phyloP scores from a whole-genome alignment of 352 stramenopile genomes.

The Globisporangium emineosum region DNA sequence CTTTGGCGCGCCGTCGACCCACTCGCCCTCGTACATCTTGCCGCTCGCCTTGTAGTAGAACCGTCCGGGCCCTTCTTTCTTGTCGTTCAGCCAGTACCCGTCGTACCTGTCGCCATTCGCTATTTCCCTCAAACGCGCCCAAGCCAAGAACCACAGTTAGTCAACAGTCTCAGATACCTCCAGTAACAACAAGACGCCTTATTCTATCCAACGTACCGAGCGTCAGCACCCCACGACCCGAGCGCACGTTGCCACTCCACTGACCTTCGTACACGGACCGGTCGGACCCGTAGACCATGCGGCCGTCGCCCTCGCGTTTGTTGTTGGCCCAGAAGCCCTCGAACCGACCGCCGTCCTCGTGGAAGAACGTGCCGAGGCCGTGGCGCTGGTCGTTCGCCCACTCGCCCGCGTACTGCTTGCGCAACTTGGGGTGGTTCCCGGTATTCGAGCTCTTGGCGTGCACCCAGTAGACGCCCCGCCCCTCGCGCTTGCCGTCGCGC shows the following conservation, averaged over 20 bases:
- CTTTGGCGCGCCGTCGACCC: constrained; percentile 70
- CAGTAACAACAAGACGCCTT: background rate
- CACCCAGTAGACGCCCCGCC: constrained; percentile 80
- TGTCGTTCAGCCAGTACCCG: constrained; percentile 83
- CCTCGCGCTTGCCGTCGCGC: constrained; percentile 74
- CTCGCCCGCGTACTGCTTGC: constrained; percentile 85
- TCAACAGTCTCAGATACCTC: background rate
- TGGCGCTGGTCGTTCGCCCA: constrained; percentile 73
- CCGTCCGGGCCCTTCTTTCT: constrained; percentile 83
- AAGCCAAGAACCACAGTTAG: background rate
- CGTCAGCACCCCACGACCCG: constrained; percentile 57
- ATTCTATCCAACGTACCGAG: constrained; percentile 38
- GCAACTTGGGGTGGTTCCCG: constrained; percentile 48
- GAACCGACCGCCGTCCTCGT: constrained; percentile 78
- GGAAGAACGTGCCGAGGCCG: constrained; percentile 80
- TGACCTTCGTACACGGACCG: constrained; percentile 87
- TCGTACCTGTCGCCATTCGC: constrained; percentile 87
- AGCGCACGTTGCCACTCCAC: constrained; percentile 74
- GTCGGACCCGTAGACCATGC: constrained; percentile 79
- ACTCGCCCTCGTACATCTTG: constrained; percentile 90
- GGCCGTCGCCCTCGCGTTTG: constrained; percentile 69
- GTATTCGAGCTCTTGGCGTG: constrained; percentile 47
- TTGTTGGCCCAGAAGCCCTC: constrained; percentile 78
- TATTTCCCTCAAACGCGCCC: constrained; percentile 19
- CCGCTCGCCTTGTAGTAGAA: constrained; percentile 83